Percentiles rank a stretch among this genome's conserved stretches.
Conservation (phyloP, 768 basidiomycete species). For the Rhodotorula diobovata region DNA sequence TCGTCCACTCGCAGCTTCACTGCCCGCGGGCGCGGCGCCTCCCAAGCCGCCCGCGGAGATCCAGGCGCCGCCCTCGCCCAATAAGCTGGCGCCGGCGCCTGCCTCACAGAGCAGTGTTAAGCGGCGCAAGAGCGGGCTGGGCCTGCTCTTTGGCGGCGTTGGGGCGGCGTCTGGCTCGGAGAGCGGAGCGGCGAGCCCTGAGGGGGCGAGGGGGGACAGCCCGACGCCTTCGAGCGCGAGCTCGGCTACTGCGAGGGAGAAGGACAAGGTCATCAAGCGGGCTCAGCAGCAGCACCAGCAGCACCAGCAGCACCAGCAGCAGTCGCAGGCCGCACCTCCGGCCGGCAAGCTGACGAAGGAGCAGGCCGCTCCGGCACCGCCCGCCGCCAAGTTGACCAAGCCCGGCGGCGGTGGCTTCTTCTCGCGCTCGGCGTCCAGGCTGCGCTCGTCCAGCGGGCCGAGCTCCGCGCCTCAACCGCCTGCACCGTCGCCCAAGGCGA, state of each 20-base stretch:
- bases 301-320: background rate
- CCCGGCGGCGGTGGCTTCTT: background rate
- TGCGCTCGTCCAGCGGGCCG: background rate
- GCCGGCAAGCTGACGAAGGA: background rate
- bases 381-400: background rate
- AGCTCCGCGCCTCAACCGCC: background rate
- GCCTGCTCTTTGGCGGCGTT: conserved; percentile 9
- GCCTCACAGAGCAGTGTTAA: conserved; percentile 1
- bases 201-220: background rate
- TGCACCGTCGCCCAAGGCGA: background rate
- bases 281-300: background rate
- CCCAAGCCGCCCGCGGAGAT: background rate
- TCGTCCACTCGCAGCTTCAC: background rate
- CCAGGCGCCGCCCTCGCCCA: background rate
- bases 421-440: background rate
- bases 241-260: background rate
- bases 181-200: background rate
- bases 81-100: background rate
- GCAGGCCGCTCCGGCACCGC: background rate
- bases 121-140: conserved; percentile 28
- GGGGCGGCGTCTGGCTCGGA: background rate
- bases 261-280: background rate
- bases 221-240: background rate
- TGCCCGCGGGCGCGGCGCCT: background rate
- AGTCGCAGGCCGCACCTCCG: background rate